Evolutionary conservation across 305 asterid genomes (phyloP), one percentile per base, ranked within the genome.

Genomic region (Andrographis paniculata): DNA sequence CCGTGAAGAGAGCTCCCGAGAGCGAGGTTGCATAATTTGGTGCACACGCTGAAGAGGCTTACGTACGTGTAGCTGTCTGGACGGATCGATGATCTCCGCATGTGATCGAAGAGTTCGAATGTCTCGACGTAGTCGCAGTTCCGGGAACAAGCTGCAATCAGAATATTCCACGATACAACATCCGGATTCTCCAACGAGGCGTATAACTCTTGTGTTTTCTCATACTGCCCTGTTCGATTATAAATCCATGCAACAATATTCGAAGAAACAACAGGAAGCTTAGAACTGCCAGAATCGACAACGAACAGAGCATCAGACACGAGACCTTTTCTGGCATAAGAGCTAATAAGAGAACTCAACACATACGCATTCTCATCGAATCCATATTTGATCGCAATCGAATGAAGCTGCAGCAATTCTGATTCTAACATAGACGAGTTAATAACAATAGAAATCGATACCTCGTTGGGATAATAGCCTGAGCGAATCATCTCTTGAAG

Each of bases 71-170:
- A 50, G 12, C 18, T 19, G 45, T 50, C 55, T 18, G 55, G 55
- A 17, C 11, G 18, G 22, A 35, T 4, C 21, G 19, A 31, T 4
- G 55, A 50, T 50, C 44, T 50, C 2, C 39, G 55, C 55, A 50
- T 50, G 31, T 35, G 44, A 17, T 50, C 1, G 17, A 50, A 50
- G 21, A 50, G 55, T 9, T 50, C 55, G 17, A 50, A 50, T 4
- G 44, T 50, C 21, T 50, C 55, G 35, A 14, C 18, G 30, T 50
- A 35, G 19, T 50, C 55, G 2, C 55, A 44, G 14, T 50, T 50
- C 31, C 55, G 38, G 16, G 55, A 50, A 33, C 55, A 50, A 12
- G 55, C 43, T 50, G 55, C 55, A 21, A 50, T 50, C 27, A 50
- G 18, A 22, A 33, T 36, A 16, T 50, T 50, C 55, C 55, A 50